Evolutionary conservation across 305 asterid genomes (phyloP), one percentile per base, ranked within the genome.

Genomic region (Stenogyne calaminthoides): DNA sequence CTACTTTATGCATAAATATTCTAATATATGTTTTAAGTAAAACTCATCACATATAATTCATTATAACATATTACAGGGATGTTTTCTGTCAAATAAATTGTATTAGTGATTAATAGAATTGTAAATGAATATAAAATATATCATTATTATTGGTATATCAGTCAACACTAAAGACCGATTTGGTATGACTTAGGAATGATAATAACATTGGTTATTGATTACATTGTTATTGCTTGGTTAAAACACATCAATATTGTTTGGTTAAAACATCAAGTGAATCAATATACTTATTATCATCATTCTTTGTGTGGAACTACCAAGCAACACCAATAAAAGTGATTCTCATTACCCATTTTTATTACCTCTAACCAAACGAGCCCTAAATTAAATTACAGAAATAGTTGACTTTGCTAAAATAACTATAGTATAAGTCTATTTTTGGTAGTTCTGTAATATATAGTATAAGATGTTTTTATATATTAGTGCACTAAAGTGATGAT

Each of bases 361-460:
- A n/a, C n/a, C n/a, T n/a, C n/a, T n/a, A n/a, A n/a, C n/a, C n/a
- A n/a, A n/a, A n/a, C n/a, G n/a, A n/a, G n/a, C n/a, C n/a, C n/a
- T n/a, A 51, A 20, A 37, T 6, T 22, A 55, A 73, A 73, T 8
- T n/a, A 71, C 1, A 20, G 57, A 20, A 75, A 62, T 67, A 16
- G 80, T 72, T 80, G 78, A 80, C 84, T 80, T 68, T 1, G n/a
- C 47, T 9, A 4, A 3, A 32, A 75, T 37, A 49, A 63, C 18
- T 71, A 51, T 39, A 71, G 36, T 64, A 56, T 2, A 72, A 4
- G 5, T 73, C 62, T 44, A 14, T 10, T 15, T 39, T 77, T 47
- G 70, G 71, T 65, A 40, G 47, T 18, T 66, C 59, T 40, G 46
- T 44, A 40, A 55, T 74, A 4, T 71, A 8, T 65, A 55, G 15